Conservation (phyloP, 1,284 basidiomycete genomes). For the Puccinia triticina region DNA sequence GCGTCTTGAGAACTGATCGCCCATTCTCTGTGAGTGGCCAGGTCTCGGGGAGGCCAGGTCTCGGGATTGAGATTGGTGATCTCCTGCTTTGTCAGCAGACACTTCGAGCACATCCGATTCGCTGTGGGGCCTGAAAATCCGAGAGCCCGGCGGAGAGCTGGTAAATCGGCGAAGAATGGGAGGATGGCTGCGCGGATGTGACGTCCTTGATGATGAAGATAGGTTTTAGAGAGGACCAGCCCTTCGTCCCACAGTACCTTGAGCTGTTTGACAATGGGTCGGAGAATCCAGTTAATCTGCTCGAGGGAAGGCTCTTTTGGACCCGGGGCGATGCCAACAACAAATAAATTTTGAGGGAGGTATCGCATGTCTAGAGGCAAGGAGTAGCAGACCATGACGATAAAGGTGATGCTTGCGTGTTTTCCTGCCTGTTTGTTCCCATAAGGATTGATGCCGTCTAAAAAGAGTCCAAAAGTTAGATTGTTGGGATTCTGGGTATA, state of each 20-base stretch:
- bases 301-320: constrained; percentile 53
- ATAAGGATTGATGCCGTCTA: constrained; percentile 44
- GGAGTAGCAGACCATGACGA: constrained; percentile 14
- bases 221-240: constrained; percentile 49
- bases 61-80: constrained; percentile 31
- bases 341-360: constrained; percentile 60
- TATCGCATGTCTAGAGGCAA: constrained; percentile 58
- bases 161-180: constrained; percentile 47
- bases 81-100: constrained; percentile 19
- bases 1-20: constrained; percentile 25
- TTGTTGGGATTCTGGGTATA: constrained; percentile 3
- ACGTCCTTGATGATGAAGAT: background rate
- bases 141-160: constrained; percentile 48
- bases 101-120: constrained; percentile 51
- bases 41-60: constrained; percentile 10
- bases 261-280: constrained; percentile 59
- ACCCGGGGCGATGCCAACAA: constrained; percentile 61
- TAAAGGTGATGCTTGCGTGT: constrained; percentile 14
- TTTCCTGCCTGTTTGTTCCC: background rate
- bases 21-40: background rate
- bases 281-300: constrained; percentile 59
- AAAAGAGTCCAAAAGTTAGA: constrained; percentile 41
- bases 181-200: constrained; percentile 16
- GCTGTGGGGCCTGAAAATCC: constrained; percentile 48
- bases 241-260: constrained; percentile 58